Evolutionary conservation across 768 basidiomycete species (phyloP).

Genomic region (Paxillus ammoniavirescens): DNA sequence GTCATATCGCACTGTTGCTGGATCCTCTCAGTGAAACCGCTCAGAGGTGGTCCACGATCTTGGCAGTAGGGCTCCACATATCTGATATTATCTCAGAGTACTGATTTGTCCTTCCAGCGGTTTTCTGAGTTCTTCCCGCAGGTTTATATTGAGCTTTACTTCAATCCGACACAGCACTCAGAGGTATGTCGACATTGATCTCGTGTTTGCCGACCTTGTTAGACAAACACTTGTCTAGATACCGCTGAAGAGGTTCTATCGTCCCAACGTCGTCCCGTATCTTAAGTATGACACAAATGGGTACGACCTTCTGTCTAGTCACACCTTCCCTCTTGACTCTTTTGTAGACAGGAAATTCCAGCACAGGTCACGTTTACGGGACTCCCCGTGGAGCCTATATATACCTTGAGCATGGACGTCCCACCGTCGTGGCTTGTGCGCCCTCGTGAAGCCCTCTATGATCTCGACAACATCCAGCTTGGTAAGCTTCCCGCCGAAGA

Average conservation of each 20-base stretch:
- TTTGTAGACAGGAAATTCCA: slow-evolving; percentile 54
- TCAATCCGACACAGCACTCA: slow-evolving; percentile 64
- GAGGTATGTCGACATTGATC: slow-evolving; percentile 51
- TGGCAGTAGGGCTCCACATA: slow-evolving; percentile 53
- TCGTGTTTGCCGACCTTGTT: background rate
- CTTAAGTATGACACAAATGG: slow-evolving; percentile 67
- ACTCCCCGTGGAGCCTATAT: slow-evolving; percentile 84
- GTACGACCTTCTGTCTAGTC: slow-evolving; percentile 34
- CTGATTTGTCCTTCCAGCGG: slow-evolving; percentile 11
- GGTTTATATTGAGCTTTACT: slow-evolving; percentile 69
- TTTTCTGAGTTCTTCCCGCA: slow-evolving; percentile 50
- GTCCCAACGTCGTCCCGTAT: slow-evolving; percentile 60
- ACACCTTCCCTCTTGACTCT: slow-evolving; percentile 1
- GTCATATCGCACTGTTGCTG: slow-evolving; percentile 69
- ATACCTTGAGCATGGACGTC: slow-evolving; percentile 92
- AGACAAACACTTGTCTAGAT: slow-evolving; percentile 44
- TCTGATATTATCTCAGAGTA: background rate
- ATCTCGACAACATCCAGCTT: slow-evolving; percentile 94
- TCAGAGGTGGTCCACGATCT: slow-evolving; percentile 81
- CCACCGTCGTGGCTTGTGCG: slow-evolving; percentile 92
- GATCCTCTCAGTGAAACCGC: slow-evolving; percentile 85
- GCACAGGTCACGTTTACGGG: slow-evolving; percentile 62
- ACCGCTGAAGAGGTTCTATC: slow-evolving; percentile 91
- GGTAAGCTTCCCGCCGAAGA: slow-evolving; percentile 59
- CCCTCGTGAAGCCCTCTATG: slow-evolving; percentile 83